A percentile compares a stretch with the other conserved stretches of the same genome.
These are phyloP conservation scores for Aspergillus candidus DNA, from an alignment of 2,329 filamentous ascomycete species.

Conservation along the genomic window DNA sequence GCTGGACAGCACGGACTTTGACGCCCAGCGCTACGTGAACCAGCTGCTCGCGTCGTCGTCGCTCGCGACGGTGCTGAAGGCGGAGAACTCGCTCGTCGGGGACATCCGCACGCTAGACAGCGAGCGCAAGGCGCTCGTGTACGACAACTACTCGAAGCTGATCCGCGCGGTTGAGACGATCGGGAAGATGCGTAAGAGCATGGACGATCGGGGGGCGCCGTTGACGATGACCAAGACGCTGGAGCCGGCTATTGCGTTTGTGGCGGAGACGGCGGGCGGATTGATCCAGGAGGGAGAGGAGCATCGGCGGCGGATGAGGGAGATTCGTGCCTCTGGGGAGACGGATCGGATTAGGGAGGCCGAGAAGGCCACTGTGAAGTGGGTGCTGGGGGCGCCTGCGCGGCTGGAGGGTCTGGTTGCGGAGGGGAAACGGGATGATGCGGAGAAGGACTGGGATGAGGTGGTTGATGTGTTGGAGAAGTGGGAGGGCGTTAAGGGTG, in stretches of 20 bases:
- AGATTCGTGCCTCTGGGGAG: slow-evolving; percentile 17
- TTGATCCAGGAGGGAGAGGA: slow-evolving; percentile 38
- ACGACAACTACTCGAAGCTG: slow-evolving; percentile 96
- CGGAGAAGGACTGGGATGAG: slow-evolving; percentile 39
- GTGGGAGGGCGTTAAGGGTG: slow-evolving; percentile 41
- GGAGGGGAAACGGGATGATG: slow-evolving; percentile 35
- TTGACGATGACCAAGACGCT: slow-evolving; percentile 43
- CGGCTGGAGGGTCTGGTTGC: slow-evolving; percentile 33
- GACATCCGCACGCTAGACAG: slow-evolving; percentile 89
- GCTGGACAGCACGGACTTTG: slow-evolving; percentile 67
- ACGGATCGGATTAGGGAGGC: slow-evolving; percentile 14
- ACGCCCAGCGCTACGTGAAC: slow-evolving; percentile 55
- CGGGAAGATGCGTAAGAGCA: slow-evolving; percentile 54
- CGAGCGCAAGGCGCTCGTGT: slow-evolving; percentile 93
- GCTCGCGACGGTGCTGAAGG: slow-evolving; percentile 39
- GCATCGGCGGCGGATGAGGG: slow-evolving; percentile 23
- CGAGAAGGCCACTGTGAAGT: slow-evolving; percentile 40
- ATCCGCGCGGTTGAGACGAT: slow-evolving; percentile 97
- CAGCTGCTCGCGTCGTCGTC: slow-evolving; percentile 38
- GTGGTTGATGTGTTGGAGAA: slow-evolving; percentile 33
- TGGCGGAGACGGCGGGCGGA: slow-evolving; percentile 38
- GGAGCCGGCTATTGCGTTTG: slow-evolving; percentile 37
- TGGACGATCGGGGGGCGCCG: slow-evolving; percentile 42
- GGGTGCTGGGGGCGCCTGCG: slow-evolving; percentile 39
- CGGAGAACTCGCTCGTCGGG: slow-evolving; percentile 41